Evolutionary conservation across 352 stramenopile genomes (phyloP).

Genomic region (Phytopythium sindhum): DNA sequence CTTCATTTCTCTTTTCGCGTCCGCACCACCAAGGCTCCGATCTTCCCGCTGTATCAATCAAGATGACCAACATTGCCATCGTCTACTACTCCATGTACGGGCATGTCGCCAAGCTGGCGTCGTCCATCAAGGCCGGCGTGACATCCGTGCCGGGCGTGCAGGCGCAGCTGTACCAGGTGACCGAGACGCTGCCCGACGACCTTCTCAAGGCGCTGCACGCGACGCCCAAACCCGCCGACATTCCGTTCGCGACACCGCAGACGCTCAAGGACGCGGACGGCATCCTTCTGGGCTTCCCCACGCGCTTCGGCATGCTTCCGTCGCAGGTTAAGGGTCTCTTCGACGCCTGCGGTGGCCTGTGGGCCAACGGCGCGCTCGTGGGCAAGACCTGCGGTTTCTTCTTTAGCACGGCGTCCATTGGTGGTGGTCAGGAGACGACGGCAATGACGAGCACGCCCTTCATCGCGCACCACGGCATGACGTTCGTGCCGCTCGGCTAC

Average conservation of each 20-base stretch:
- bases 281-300: conserved; percentile 81
- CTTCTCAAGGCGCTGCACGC: conserved; percentile 70
- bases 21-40: background rate
- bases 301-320: conserved; percentile 72
- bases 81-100: conserved; percentile 86
- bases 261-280: conserved; percentile 70
- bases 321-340: conserved; percentile 85
- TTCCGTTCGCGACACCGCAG: conserved; percentile 51
- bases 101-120: conserved; percentile 68
- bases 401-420: conserved; percentile 59
- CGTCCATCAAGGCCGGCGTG: conserved; percentile 59
- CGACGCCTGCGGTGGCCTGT: conserved; percentile 74
- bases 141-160: conserved; percentile 46
- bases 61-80: conserved; percentile 65
- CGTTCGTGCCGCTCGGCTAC: conserved; percentile 80
- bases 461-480: conserved; percentile 84
- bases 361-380: conserved; percentile 59
- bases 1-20: background rate
- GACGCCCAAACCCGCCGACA: conserved; percentile 45
- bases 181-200: conserved; percentile 73
- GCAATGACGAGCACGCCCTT: conserved; percentile 74
- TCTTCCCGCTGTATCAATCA: background rate
- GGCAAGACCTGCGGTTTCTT: conserved; percentile 84
- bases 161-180: conserved; percentile 59
- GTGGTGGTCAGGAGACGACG: conserved; percentile 84